Percentiles rank a stretch among this genome's conserved stretches.
Evolutionary conservation across 106 monocot species (phyloP).

Genomic region (Alisma plantagoaquatica): DNA sequence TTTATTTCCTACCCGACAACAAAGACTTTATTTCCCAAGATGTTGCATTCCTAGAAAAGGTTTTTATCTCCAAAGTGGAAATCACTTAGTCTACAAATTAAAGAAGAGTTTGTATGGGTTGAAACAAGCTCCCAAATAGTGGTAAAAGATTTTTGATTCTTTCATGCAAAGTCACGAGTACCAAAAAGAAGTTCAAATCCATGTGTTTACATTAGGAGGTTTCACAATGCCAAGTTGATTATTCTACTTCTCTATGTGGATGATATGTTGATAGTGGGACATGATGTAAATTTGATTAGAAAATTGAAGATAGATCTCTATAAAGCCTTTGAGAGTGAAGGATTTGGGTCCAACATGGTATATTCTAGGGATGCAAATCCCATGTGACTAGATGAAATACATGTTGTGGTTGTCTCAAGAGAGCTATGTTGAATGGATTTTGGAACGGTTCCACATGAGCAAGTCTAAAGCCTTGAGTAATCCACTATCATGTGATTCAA

Average conservation of each 20-base stretch:
- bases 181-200: not conserved
- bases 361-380: constrained; percentile 1
- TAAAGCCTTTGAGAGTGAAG: not conserved
- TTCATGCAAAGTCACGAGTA: not conserved
- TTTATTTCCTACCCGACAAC: too few relatives aligned
- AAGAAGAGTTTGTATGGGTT: too few relatives aligned
- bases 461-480: constrained; percentile 1
- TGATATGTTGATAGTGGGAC: constrained; percentile 3
- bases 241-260: constrained; percentile 1
- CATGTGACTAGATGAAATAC: not conserved
- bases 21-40: too few relatives aligned
- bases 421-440: constrained; percentile 6
- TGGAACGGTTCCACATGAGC: constrained; percentile 1
- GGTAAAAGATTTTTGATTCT: not conserved
- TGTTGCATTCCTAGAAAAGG: too few relatives aligned
- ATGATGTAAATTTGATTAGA: not conserved
- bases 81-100: too few relatives aligned
- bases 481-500: not conserved
- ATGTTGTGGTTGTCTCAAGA: constrained; percentile 8
- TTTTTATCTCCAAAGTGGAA: too few relatives aligned
- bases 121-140: too few relatives aligned
- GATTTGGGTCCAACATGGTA: not conserved
- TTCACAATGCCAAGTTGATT: not conserved
- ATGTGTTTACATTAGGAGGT: not conserved
- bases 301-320: not conserved